Evolutionary conservation across 1,284 basidiomycete genomes (phyloP), one percentile per base, ranked within the genome.

Genomic region (Ceratobasidium theobromae): DNA sequence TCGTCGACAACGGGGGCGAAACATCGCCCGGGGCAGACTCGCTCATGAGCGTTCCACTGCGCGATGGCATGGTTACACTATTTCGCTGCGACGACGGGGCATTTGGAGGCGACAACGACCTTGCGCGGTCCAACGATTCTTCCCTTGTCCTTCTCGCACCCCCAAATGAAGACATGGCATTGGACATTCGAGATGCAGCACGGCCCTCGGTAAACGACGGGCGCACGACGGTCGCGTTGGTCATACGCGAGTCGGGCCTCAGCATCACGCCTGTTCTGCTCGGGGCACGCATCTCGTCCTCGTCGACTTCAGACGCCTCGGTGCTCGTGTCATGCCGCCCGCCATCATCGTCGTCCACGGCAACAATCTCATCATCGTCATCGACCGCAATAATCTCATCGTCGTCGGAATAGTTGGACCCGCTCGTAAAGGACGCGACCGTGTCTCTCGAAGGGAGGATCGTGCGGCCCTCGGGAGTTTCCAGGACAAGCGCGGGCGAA

Each of bases 301-400:
- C 67, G 25, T 70, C 70, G 28, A 75, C 76, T 5, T 70, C 72
- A 5, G 67, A 71, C 3, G 66, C 69, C 1, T 71, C 72, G 9
- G 68, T 71, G 0, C 72, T 73, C 1, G 73, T 72, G 1, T 72
- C 73, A 0, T 71, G 73, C 4, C 70, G 72, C 1, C 74, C 74
- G 4, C 72, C 75, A 3, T 43, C 40, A 72, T 72, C 74, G n/a
- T 74, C 75, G 6, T 74, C 73, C 0, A 73, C 74, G 2, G 73
- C 74, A 16, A 73, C 73, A 12, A 75, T 75, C 0, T 72, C 72
- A 1, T 74, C 72, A 1, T 73, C 71, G 8, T 71, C 48, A 21
- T 43, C 65, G n/a, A 58, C 64, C 33, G 46, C 48, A 27, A 66
- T 54, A 65, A 54, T 68, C 53, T 45, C 65, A 30, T 69, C 53